Evolutionary conservation across 495 filamentous ascomycete species (phyloP).

Genomic region (Aspergillus affinis): DNA sequence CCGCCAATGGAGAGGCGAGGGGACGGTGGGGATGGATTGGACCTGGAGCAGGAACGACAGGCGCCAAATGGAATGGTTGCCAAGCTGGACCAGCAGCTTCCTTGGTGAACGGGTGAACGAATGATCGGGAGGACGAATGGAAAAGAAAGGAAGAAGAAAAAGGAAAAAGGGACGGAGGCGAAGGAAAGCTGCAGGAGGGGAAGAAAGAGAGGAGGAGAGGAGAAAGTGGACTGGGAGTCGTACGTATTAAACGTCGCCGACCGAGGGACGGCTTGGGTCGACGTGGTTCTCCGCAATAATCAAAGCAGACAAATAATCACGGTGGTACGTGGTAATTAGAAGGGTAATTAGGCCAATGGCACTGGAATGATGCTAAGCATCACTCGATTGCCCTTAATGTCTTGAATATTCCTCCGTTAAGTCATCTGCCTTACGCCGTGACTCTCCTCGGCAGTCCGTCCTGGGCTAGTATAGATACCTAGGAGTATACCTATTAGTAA

Average conservation of each 20-base stretch:
- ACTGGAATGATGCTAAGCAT: too few species aligned
- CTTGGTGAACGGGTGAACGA: background rate
- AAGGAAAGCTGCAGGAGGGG: conserved; percentile 10
- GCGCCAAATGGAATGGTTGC: background rate
- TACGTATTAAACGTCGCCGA: conserved; percentile 19
- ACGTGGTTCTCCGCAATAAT: background rate
- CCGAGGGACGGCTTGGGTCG: conserved; percentile 12
- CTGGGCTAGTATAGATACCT: too few species aligned
- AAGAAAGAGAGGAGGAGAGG: conserved; percentile 13
- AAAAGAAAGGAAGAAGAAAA: conserved; percentile 6
- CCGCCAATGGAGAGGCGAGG: conserved; percentile 1
- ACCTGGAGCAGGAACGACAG: conserved; percentile 7
- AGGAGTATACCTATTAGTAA: too few species aligned
- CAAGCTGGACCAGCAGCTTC: conserved; percentile 20
- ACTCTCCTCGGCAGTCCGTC: too few species aligned
- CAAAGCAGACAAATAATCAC: background rate
- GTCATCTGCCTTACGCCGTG: too few species aligned
- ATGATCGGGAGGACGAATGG: background rate
- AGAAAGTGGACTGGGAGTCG: conserved; percentile 11
- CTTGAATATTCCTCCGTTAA: too few species aligned
- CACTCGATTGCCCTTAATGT: too few species aligned
- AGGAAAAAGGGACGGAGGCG: background rate
- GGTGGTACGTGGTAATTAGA: too few species aligned
- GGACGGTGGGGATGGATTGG: background rate
- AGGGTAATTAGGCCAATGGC: too few species aligned